Conservation (phyloP, 495 filamentous ascomycete species). For the Bombardia bombarda region DNA sequence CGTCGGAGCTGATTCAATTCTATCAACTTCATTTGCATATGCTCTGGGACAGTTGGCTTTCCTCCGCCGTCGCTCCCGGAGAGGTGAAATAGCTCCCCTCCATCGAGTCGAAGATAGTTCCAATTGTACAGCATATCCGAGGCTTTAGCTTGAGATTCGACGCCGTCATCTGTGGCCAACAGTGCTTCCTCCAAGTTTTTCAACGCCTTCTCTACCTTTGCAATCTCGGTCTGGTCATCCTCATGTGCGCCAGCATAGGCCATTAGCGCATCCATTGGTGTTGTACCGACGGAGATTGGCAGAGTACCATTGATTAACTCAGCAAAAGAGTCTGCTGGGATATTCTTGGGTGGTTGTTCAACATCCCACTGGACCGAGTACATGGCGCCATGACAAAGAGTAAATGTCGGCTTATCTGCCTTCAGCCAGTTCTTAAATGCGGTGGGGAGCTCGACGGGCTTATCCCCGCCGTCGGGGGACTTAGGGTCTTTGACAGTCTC, state of each 20-base stretch:
- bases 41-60: no score
- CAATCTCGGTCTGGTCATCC: neutral
- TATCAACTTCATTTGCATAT: conserved; percentile 1
- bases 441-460: neutral
- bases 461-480: neutral
- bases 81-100: conserved; percentile 23
- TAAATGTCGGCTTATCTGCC: neutral
- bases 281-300: conserved; percentile 35
- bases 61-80: conserved; percentile 1
- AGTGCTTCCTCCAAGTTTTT: conserved; percentile 21
- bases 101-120: conserved; percentile 18
- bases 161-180: conserved; percentile 22
- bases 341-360: conserved; percentile 12
- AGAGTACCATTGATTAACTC: neutral
- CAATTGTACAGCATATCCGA: conserved; percentile 24
- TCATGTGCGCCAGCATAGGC: conserved; percentile 22
- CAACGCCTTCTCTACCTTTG: neutral
- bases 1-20: conserved; percentile 18
- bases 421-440: neutral
- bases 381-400: conserved; percentile 37
- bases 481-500: neutral
- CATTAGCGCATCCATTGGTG: conserved; percentile 37
- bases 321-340: conserved; percentile 19
- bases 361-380: conserved; percentile 34
- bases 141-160: conserved; percentile 26